Evolutionary conservation across 75 land plant genomes (phyloP).

Genomic region (Picea glauca): DNA sequence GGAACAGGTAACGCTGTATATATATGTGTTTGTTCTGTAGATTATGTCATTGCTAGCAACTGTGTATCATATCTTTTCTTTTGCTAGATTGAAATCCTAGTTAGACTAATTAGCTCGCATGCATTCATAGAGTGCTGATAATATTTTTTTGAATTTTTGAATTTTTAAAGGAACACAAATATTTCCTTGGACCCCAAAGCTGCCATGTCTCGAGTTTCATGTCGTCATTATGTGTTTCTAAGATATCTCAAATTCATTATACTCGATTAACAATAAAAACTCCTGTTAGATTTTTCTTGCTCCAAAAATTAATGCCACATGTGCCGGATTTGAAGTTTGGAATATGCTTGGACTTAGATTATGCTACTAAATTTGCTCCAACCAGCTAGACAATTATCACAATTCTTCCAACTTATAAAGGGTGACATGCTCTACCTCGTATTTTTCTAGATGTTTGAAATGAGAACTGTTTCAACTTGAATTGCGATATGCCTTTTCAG

Average conservation of each 20-base stretch:
- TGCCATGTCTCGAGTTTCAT: background rate
- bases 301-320: background rate
- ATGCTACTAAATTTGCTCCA: too few species aligned
- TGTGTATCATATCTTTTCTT: background rate
- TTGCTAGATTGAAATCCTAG: background rate
- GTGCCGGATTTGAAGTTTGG: too few species aligned
- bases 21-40: background rate
- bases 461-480: background rate
- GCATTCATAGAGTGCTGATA: background rate
- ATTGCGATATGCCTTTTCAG: background rate
- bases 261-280: background rate
- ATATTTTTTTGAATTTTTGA: background rate
- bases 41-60: background rate
- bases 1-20: slow-evolving; percentile 8
- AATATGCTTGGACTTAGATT: too few species aligned
- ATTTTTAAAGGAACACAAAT: background rate
- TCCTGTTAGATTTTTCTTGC: background rate
- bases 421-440: too few species aligned
- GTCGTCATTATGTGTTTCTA: background rate
- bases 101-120: background rate
- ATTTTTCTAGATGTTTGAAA: background rate
- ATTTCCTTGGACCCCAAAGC: background rate
- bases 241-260: background rate
- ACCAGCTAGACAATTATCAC: too few species aligned
- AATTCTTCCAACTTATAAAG: too few species aligned